Evolutionary conservation across 1,139 yeast genomes (phyloP), one percentile per base, ranked within the genome.

Genomic region (Zygoascus hellenicus): DNA sequence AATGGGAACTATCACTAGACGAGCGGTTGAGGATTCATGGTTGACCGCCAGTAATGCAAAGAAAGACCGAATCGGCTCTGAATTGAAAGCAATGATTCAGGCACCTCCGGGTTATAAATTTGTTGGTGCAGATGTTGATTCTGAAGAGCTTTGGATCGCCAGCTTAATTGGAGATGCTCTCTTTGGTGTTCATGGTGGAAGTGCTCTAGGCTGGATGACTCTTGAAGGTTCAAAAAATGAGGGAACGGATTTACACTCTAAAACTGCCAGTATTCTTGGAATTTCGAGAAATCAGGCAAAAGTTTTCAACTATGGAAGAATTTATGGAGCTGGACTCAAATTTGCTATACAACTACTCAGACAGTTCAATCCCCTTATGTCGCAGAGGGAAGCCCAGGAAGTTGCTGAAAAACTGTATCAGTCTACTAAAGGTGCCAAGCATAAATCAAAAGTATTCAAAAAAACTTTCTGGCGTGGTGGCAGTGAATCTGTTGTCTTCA

Each of bases 121-220:
- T 68, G 96, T 94, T 9, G 99, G 98, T 5, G 99, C 99, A 1
- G 70, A 94, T 70, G 99, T 94, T 4, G 99, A 94, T 66, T 87
- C 96, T 37, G 98, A 94, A 63, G 99, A 94, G 61, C 72, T 94
- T 43, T 94, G 99, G 99, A 92, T 94, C 56, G 98, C 98, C 0
- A 85, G 97, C 26, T 70, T 94, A 35, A 81, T 92, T 43, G 97
- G 98, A 1, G 99, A 94, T 64, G 82, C 97, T 0, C 78, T 83
- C 48, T 87, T 92, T 64, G 80, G 83, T 44, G 70, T 86, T 36
- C 99, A 94, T 63, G 99, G 98, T 2, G 95, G 95, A 13, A 88
- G 98, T 0, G 96, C 97, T 0, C 75, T 94, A 47, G 97, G 98
- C 0, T 94, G 98, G 98, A 94, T 94, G 99, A 90, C 97, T 1